Conservation (phyloP, 768 basidiomycete genomes). For the Boletus patriciae region DNA sequence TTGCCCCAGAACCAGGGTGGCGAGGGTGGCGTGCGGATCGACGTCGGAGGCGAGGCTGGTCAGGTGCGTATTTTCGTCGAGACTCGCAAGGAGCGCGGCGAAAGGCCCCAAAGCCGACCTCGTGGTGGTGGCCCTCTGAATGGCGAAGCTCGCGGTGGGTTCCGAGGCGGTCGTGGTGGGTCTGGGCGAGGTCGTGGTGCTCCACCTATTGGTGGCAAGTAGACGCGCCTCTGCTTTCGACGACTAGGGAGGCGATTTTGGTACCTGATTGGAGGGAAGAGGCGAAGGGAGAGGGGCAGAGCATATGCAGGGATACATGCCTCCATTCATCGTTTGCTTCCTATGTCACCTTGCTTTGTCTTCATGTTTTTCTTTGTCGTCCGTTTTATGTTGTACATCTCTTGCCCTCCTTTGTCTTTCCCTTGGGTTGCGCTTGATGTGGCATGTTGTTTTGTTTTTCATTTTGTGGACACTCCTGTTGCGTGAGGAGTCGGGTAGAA, state of each 20-base stretch:
- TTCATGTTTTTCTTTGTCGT: constrained; percentile 4
- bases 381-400: constrained; percentile 17
- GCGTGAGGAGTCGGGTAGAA: constrained; percentile 28
- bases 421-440: constrained; percentile 14
- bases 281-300: not conserved
- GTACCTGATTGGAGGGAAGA: not conserved
- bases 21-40: constrained; percentile 84
- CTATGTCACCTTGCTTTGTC: constrained; percentile 17
- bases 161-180: constrained; percentile 46
- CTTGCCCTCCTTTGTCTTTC: constrained; percentile 2
- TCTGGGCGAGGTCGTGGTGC: constrained; percentile 45
- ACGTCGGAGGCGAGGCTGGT: constrained; percentile 54
- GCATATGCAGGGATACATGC: constrained; percentile 14
- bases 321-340: constrained; percentile 8
- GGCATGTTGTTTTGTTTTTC: constrained; percentile 6
- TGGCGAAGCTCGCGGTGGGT: constrained; percentile 47
- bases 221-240: not conserved
- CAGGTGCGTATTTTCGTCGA: constrained; percentile 71
- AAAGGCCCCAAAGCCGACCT: constrained; percentile 64
- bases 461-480: constrained; percentile 20
- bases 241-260: constrained; percentile 1
- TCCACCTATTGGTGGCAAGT: constrained; percentile 29
- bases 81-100: constrained; percentile 88
- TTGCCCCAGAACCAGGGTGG: constrained; percentile 71
- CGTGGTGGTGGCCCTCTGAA: constrained; percentile 57